Evolutionary conservation across 495 filamentous ascomycete genomes (phyloP), one percentile per base, ranked within the genome.

Genomic region (Clohesyomyces aquaticus): DNA sequence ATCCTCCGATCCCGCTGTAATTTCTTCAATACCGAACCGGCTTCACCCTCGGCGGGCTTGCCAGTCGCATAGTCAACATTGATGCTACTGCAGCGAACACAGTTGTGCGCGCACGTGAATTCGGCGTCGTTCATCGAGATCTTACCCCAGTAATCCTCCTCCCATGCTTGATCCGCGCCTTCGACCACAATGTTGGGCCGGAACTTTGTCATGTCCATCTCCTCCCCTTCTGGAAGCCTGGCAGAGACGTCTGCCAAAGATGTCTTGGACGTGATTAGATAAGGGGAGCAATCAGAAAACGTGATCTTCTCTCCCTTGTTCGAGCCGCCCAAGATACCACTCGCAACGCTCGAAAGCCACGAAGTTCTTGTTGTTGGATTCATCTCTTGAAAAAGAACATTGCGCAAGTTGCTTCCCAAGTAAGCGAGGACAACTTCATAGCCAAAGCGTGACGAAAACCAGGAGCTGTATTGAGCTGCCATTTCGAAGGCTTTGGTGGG

Each of bases 141-240:
- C 69, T 88, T 87, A 10, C 78, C 85, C 93, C 93, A 98, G 71
- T 83, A 94, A 65, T 96, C 93, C 69, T 98, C 93, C 19, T 91
- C 92, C 74, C 83, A 98, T 0, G 85, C 80, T 9, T 69, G 67
- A 23, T 76, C 69, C 1, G 81, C 79, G 0, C 85, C 87, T 10
- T 82, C 80, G 8, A 96, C 73, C 8, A 96, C 85, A 42, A 96
- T 84, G 68, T 96, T 96, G 0, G 91, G 88, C 26, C 93, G 83
- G 75, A 96, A 92, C 71, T 92, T 94, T 11, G 85, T 87, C 68
- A 90, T 82, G 65, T 88, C 86, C 79, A 91, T 84, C n/a, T 77
- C 65, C 29, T 80, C 71, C 1, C 77, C 81, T 0, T 74, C 78
- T 0, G 80, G 75, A 3, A 95, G 71, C 0, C 90, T 83, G 2